Evolutionary conservation across 371 early-diverging fungal genomes (phyloP), one percentile per base, ranked within the genome.

Genomic region (Gilbertella persicaria): DNA sequence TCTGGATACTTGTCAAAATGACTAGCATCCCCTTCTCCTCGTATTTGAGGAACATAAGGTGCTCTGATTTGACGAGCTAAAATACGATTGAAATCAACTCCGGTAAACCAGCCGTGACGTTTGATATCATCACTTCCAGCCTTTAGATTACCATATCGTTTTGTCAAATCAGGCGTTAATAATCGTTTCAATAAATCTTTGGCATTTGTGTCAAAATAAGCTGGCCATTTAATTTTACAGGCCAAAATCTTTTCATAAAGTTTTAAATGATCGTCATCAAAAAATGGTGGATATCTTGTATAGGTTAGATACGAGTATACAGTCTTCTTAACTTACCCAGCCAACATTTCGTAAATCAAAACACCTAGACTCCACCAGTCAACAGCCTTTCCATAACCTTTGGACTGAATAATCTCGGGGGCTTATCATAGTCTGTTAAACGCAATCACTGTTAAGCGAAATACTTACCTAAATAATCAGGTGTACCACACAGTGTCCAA

Each of bases 351-450:
- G 73, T 92, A 99, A 35, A 99, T 90, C 35, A 99, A 78, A 39
- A 99, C 87, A 23, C 99, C 99, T 40, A 99, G 75, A 5, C 99
- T 95, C 94, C 97, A 99, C 94, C 96, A 97, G 75, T 99, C 99
- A 3, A 95, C 99, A 7, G 96, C 92, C 67, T 90, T 88, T 17
- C 95, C 94, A 67, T 99, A 97, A 24, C 95, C 98, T 75, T 94
- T 92, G 45, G 93, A 91, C 69, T 93, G 91, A 68, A 99, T 96
- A 53, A 99, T 97, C 71, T 99, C 99, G 4, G 99, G 99, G 5
- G 99, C 97, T 57, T 25, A 26, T 17, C 23, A 7, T 14, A 39
- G 29, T 46, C n/a, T n/a, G 16, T 21, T 33, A 13, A 4, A 30
- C 16, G n/a, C 6, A 29, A 8, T 29, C 21, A 16, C 30, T 24